Percentiles rank a stretch among this genome's conserved stretches.
These are phyloP conservation scores for Dendrobium officinale DNA, from an alignment of 106 monocot species.

Conservation along the genomic window DNA sequence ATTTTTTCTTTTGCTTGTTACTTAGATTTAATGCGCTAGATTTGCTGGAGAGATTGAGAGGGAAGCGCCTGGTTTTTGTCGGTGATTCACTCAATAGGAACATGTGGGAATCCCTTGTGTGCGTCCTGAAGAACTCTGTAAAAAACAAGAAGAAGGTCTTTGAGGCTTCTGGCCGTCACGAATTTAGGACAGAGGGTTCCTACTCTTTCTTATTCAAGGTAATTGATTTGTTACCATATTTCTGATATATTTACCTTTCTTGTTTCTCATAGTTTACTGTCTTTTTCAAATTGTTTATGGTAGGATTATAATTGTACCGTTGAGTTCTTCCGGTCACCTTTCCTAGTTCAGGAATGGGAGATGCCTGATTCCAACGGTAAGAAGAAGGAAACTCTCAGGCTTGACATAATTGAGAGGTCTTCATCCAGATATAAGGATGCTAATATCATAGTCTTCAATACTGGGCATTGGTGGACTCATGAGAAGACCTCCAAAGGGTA, in stretches of 20 bases:
- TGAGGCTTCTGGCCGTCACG: slow-evolving; percentile 56
- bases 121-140: slow-evolving; percentile 55
- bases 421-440: slow-evolving; percentile 73
- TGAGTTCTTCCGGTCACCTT: slow-evolving; percentile 90
- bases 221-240: background rate
- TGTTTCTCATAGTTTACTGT: background rate
- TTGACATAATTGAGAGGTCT: slow-evolving; percentile 66
- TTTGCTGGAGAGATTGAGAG: slow-evolving; percentile 83
- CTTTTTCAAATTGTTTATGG: background rate
- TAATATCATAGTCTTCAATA: slow-evolving; percentile 72
- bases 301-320: slow-evolving; percentile 74
- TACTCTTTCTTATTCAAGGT: slow-evolving; percentile 84
- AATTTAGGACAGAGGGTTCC: slow-evolving; percentile 70
- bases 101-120: slow-evolving; percentile 96
- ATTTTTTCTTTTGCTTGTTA: background rate
- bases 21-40: slow-evolving; percentile 70
- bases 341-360: slow-evolving; percentile 94
- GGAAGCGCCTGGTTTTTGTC: slow-evolving; percentile 76
- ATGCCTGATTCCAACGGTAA: slow-evolving; percentile 34
- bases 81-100: slow-evolving; percentile 92
- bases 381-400: slow-evolving; percentile 70
- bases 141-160: slow-evolving; percentile 69
- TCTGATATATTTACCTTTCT: background rate
- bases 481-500: slow-evolving; percentile 89
- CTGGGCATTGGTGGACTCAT: slow-evolving; percentile 97